Base-by-base conservation (phyloP, 2,329 filamentous ascomycete species). In the Colletotrichum paranaense region DNA sequence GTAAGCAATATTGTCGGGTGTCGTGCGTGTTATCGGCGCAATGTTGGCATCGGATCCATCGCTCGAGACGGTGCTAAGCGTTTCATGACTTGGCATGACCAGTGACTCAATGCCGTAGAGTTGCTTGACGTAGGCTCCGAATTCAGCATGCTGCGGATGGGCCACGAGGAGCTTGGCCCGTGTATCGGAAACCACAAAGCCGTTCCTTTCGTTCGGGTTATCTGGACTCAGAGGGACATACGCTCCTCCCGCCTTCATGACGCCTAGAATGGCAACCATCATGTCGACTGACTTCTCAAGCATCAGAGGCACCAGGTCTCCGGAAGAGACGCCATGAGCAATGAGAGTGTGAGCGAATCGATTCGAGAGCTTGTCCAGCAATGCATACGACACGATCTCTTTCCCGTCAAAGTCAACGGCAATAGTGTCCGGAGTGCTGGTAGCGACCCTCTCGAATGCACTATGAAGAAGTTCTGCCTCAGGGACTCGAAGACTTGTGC, bases 221-320 rank as follows among this genome's bases (percentile, higher is more conserved):
- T 77, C 75, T 2, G 76, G 75, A 38, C 76, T 78, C 9, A 78
- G 56, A 22, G 77, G 76, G 1, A 77, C 66, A 7, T 77, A 77
- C 1, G 77, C 75, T 3, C 59, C 72, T 2, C 77, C 76, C 9
- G 75, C 67, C 19, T 76, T 76, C 52, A 78, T 64, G 2, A 76
- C 67, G 0, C 74, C 77, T 4, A 74, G 64, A 53, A 78, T 78
- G 5, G 58, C 65, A 11, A 75, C 66, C 12, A 77, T 72, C 74
- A 75, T 75, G 0, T 75, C 57, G 0, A 71, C 26, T 30, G 77
- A 78, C 66, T 78, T 77, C 0, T 72, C 65, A 24, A 72, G 52
- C 56, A 74, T 67, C 16, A 74, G 49, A 3, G 67, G 56, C 9
- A 74, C 57, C 2, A 24, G 28, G 28, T 72, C 62, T 19, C 68